Evolutionary conservation across 169 alveolate species (phyloP).

Genomic region (Eimeria necatrix): DNA sequence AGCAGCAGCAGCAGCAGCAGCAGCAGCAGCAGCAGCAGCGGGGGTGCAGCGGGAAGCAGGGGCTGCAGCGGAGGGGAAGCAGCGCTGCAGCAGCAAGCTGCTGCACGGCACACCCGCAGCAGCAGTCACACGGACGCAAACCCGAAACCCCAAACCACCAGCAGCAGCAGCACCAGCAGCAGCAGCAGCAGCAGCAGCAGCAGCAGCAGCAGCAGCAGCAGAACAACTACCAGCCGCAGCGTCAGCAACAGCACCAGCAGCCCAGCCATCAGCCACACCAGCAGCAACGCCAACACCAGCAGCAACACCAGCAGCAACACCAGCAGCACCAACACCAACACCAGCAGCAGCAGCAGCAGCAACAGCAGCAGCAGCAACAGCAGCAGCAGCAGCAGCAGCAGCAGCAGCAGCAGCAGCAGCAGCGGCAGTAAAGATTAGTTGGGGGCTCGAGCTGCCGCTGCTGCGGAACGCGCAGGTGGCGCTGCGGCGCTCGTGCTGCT

Average conservation of each 20-base stretch:
- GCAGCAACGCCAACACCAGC: not conserved
- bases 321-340: not conserved
- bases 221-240: too few relatives aligned
- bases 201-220: not conserved
- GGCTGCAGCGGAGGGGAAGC: not conserved
- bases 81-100: not conserved
- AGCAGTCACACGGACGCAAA: too few relatives aligned
- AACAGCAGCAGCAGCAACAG: not conserved
- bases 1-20: conserved; percentile 57
- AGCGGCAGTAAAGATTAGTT: too few relatives aligned
- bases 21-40: not conserved
- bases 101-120: too few relatives aligned
- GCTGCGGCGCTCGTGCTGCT: too few relatives aligned
- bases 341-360: not conserved
- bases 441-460: too few relatives aligned
- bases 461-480: too few relatives aligned
- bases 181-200: conserved; percentile 45
- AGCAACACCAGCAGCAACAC: too few relatives aligned
- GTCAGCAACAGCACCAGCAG: not conserved
- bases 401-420: too few relatives aligned
- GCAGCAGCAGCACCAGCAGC: not conserved
- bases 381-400: not conserved
- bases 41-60: not conserved
- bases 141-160: too few relatives aligned
- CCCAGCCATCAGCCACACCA: not conserved